Conservation (phyloP, 2,329 filamentous ascomycete species). For the Cercospora berteroae region DNA sequence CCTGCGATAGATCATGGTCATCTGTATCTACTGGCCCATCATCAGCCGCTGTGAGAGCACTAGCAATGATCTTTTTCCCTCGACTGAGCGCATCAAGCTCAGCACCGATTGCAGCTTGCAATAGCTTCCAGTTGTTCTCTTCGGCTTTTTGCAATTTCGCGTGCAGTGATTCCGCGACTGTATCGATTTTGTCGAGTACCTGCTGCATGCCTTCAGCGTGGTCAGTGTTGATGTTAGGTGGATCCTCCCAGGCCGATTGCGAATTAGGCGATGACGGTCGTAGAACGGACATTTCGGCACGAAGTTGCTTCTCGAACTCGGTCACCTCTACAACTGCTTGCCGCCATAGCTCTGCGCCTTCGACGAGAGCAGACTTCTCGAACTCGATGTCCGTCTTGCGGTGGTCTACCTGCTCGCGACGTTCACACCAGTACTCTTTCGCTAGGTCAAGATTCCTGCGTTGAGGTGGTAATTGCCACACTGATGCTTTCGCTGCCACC, state of each 20-base stretch:
- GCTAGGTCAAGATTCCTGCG: slow-evolving; percentile 70
- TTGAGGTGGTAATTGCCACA: slow-evolving; percentile 58
- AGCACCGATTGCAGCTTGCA: slow-evolving; percentile 73
- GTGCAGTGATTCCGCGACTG: slow-evolving; percentile 57
- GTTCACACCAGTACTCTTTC: slow-evolving; percentile 66
- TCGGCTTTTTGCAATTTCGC: slow-evolving; percentile 57
- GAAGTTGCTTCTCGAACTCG: slow-evolving; percentile 64
- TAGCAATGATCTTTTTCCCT: slow-evolving; percentile 57
- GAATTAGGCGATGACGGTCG: slow-evolving; percentile 24
- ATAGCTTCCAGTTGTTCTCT: slow-evolving; percentile 66
- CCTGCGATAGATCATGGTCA: slow-evolving; percentile 9
- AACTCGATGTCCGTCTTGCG: slow-evolving; percentile 57
- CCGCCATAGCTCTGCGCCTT: slow-evolving; percentile 66
- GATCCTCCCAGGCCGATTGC: slow-evolving; percentile 34
- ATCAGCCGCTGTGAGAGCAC: slow-evolving; percentile 32
- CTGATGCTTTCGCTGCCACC: slow-evolving; percentile 26
- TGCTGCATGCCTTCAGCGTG: slow-evolving; percentile 30
- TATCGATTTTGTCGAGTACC: slow-evolving; percentile 56
- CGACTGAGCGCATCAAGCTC: slow-evolving; percentile 67
- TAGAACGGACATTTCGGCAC: slow-evolving; percentile 52
- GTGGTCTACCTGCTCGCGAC: slow-evolving; percentile 56
- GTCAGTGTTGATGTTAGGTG: slow-evolving; percentile 20
- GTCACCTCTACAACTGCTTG: slow-evolving; percentile 59
- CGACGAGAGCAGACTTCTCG: slow-evolving; percentile 64
- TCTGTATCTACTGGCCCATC: slow-evolving; percentile 8